Conservation (phyloP, 441 rosid species). For the Arabidopsis lyrata region DNA sequence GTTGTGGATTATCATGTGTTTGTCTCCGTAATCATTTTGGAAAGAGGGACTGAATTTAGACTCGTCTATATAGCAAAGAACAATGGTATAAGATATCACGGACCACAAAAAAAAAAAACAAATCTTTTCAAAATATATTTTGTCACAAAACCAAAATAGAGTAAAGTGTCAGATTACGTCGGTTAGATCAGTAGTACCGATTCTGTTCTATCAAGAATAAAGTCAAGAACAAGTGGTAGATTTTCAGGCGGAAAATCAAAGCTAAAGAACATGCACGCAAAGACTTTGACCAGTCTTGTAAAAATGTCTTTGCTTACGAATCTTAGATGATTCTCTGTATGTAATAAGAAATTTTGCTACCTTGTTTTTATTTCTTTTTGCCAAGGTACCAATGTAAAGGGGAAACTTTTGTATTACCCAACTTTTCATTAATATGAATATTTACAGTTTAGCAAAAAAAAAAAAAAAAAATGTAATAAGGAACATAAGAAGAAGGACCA, state of each 20-base stretch:
- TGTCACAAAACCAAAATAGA: background rate
- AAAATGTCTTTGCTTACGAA: conserved; percentile 13
- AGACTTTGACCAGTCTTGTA: conserved; percentile 18
- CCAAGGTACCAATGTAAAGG: too few species aligned
- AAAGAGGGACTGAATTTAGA: background rate
- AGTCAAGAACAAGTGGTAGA: conserved; percentile 23
- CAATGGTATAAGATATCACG: background rate
- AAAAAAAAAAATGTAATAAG: background rate
- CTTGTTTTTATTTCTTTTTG: too few species aligned
- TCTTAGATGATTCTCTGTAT: conserved; percentile 14
- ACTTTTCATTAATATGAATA: too few species aligned
- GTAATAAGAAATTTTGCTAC: too few species aligned
- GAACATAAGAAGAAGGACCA: conserved; percentile 24
- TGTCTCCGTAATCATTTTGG: background rate
- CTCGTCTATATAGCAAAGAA: background rate
- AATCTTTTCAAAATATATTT: background rate
- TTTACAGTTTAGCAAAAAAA: too few species aligned
- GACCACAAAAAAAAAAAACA: background rate
- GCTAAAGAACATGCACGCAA: conserved; percentile 23
- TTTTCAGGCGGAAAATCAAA: conserved; percentile 25
- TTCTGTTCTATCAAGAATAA: conserved; percentile 33
- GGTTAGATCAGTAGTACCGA: conserved; percentile 28
- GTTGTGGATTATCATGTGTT: too few species aligned
- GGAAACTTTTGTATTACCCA: too few species aligned
- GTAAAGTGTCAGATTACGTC: conserved; percentile 6